phyloP scores from a whole-genome alignment of 495 filamentous ascomycete genomes.

The Diplogelasinospora grovesii region DNA sequence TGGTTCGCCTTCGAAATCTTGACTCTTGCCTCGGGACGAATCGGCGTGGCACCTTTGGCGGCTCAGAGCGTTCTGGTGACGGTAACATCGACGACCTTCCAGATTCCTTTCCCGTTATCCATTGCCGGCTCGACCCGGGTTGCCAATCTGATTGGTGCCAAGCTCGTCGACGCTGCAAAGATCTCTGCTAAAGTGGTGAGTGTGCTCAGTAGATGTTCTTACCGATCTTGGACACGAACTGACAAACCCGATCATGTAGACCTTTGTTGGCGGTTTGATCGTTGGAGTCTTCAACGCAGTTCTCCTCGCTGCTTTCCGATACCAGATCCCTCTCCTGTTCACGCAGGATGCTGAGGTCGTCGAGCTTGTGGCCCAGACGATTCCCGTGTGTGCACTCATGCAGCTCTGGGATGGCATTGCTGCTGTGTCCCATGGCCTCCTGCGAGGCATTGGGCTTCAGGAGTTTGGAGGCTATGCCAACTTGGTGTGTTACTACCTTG shows the following conservation, averaged over 20 bases:
- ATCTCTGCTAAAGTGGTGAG: constrained; percentile 61
- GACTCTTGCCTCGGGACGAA: constrained; percentile 63
- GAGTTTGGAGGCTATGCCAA: constrained; percentile 85
- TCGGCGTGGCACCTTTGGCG: constrained; percentile 61
- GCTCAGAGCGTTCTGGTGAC: constrained; percentile 55
- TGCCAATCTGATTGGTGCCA: constrained; percentile 62
- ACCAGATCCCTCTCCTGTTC: constrained; percentile 69
- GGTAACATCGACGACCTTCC: constrained; percentile 49
- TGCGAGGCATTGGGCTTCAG: constrained; percentile 79
- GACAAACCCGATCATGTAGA: constrained; percentile 28
- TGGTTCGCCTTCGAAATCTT: constrained; percentile 79
- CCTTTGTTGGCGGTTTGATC: constrained; percentile 53
- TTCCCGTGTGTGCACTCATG: constrained; percentile 79
- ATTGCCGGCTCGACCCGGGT: constrained; percentile 58
- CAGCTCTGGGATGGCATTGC: constrained; percentile 82
- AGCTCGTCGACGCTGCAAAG: constrained; percentile 62
- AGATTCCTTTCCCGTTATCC: constrained; percentile 55
- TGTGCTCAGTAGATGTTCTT: constrained; percentile 1
- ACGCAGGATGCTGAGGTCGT: constrained; percentile 76
- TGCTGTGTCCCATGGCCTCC: constrained; percentile 69
- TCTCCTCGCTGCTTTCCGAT: constrained; percentile 55
- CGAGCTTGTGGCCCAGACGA: constrained; percentile 57
- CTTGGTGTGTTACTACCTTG: constrained; percentile 73
- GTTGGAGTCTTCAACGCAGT: constrained; percentile 73
- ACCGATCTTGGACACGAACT: background rate